Evolutionary conservation across 2,329 filamentous ascomycete species (phyloP).

Genomic region (Colletotrichum tofieldiae): DNA sequence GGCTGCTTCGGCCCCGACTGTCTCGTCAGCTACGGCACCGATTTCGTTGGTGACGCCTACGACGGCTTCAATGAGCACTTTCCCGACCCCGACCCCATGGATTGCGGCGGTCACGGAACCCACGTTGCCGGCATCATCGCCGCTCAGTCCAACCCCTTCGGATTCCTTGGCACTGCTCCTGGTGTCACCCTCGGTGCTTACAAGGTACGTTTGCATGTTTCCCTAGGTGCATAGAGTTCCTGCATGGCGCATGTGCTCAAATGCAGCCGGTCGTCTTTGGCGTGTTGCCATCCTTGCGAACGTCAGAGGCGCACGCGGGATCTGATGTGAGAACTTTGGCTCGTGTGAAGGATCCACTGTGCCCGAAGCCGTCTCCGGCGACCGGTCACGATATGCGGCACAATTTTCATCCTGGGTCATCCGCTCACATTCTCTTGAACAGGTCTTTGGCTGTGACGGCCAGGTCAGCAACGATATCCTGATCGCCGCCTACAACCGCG

Average conservation of each 20-base stretch:
- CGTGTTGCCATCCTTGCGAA: too few species aligned
- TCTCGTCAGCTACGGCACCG: constrained; percentile 70
- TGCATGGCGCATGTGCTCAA: background rate
- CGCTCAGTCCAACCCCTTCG: constrained; percentile 67
- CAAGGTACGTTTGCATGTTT: constrained; percentile 48
- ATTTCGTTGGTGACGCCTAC: constrained; percentile 72
- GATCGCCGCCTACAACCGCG: constrained; percentile 72
- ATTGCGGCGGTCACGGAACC: constrained; percentile 73
- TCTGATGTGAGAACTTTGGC: background rate
- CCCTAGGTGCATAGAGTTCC: too few species aligned
- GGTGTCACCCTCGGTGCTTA: constrained; percentile 71
- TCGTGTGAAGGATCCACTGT: background rate
- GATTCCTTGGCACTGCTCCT: constrained; percentile 72
- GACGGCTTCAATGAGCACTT: constrained; percentile 54
- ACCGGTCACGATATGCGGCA: rapidly evolving
- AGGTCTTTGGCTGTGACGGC: constrained; percentile 70
- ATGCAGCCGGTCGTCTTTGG: background rate
- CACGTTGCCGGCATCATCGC: constrained; percentile 76
- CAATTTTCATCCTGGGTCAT: background rate
- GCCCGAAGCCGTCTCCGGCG: background rate
- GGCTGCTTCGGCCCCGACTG: constrained; percentile 75
- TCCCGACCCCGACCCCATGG: constrained; percentile 68
- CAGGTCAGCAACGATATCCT: constrained; percentile 69
- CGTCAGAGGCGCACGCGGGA: background rate
- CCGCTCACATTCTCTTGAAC: background rate